Percentiles rank a stretch among this genome's conserved stretches.
These are phyloP conservation scores for Seiridium cupressi DNA, from an alignment of 2,329 filamentous ascomycete genomes.

Conservation along the genomic window DNA sequence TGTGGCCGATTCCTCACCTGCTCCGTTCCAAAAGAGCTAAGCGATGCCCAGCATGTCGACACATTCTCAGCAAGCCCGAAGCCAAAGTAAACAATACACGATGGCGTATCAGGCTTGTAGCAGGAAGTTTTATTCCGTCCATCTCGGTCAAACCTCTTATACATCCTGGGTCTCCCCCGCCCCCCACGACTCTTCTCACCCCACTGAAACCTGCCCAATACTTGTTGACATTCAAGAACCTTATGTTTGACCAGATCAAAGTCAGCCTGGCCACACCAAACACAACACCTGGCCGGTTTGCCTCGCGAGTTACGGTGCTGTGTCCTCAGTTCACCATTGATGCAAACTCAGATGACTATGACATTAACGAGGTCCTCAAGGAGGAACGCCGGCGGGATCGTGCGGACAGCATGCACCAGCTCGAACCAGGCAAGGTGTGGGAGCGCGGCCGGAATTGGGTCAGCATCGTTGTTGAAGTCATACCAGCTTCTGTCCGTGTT, in stretches of 20 bases:
- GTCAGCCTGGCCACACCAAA: constrained; percentile 85
- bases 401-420: constrained; percentile 48
- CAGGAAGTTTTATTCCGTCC: constrained; percentile 82
- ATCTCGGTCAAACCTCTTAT: constrained; percentile 64
- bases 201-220: constrained; percentile 69
- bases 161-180: constrained; percentile 13
- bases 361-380: constrained; percentile 83
- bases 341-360: constrained; percentile 83
- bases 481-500: constrained; percentile 57
- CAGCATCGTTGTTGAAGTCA: constrained; percentile 86
- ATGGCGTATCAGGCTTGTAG: constrained; percentile 90
- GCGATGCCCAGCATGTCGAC: constrained; percentile 86
- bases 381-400: constrained; percentile 41
- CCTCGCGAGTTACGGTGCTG: constrained; percentile 81
- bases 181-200: constrained; percentile 34
- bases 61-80: constrained; percentile 94
- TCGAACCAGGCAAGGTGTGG: constrained; percentile 95
- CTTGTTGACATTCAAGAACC: constrained; percentile 87
- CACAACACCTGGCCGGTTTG: constrained; percentile 72
- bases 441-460: constrained; percentile 93
- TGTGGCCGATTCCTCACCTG: constrained; percentile 79
- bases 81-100: constrained; percentile 84
- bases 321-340: constrained; percentile 94
- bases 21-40: constrained; percentile 92
- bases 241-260: constrained; percentile 86